Evolutionary conservation across 108 stramenopile genomes (phyloP), one percentile per base, ranked within the genome.

Genomic region (Asterionellopsis glacialis): DNA sequence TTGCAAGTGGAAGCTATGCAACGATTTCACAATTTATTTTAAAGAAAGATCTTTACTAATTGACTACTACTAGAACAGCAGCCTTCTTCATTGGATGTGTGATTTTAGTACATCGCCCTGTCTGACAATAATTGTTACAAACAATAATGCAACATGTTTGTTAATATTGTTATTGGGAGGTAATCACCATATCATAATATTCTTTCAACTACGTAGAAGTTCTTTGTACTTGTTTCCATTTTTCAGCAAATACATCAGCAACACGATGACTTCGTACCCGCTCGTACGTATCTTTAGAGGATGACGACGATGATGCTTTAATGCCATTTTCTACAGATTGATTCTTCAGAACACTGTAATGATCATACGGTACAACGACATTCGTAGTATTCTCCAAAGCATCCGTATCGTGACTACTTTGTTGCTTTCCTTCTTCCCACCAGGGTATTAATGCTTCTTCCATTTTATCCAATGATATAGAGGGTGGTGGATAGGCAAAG

Each of bases 401-500:
- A 21, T 25, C 39, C 13, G 2, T 23, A 16, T 22, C 26, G 15
- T 44, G 52, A 11, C 21, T 25, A 62, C 1, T 28, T 1, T 41
- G 25, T 28, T 33, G 33, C 16, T 14, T 14, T 43, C 53, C 21
- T 42, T 33, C 11, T 22, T 41, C 41, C 45, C n/a, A 45, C 13
- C 38, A 22, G n/a, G 67, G 63, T 47, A 39, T 40, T n/a, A 79
- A 26, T 1, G 58, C 50, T 50, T 27, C 21, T 57, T 61, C 66
- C 40, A 60, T 69, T 52, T 59, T 58, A 5, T 41, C 55, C 67
- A 84, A 59, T 3, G 83, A 76, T 9, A 72, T 51, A 16, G 53
- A 57, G n/a, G 73, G 75, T 24, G 80, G 80, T 48, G 84, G 84
- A 52, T 85, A 85, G 16, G 75, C 80, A 68, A 85, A 85, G 66